Evolutionary conservation across 1,139 yeast genomes (phyloP).

Genomic region (Saccharomyces hybrid): DNA sequence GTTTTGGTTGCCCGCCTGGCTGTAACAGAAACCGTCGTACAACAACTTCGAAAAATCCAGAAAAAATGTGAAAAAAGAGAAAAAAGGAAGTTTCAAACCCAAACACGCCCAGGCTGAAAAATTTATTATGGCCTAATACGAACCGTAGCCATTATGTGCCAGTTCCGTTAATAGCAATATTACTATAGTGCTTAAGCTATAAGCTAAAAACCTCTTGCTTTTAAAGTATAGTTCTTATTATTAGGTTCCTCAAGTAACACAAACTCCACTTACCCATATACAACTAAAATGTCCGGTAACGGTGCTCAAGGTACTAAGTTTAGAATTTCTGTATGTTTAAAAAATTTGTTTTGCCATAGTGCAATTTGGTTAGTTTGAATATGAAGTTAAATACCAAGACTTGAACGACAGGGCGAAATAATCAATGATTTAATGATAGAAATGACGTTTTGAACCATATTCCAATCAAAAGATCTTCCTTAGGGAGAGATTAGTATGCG

Average conservation of each 20-base stretch:
- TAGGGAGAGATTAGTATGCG: too few species aligned
- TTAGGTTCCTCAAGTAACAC: not conserved
- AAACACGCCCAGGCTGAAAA: not conserved
- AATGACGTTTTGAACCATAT: too few species aligned
- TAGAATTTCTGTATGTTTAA: conserved; percentile 90
- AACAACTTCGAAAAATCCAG: not conserved
- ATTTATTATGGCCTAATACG: not conserved
- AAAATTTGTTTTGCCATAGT: not conserved
- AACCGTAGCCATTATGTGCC: not conserved
- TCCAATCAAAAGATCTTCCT: too few species aligned
- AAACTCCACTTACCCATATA: not conserved
- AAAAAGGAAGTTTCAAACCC: not conserved
- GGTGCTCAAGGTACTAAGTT: conserved; percentile 99
- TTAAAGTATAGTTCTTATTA: not conserved
- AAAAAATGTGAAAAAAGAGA: not conserved
- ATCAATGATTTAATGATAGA: too few species aligned
- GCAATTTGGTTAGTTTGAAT: not conserved
- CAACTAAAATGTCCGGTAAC: conserved; percentile 63
- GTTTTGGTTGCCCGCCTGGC: not conserved
- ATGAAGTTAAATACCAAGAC: not conserved
- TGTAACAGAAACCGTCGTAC: not conserved
- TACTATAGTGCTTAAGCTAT: not conserved
- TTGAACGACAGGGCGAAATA: not conserved
- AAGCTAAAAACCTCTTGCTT: conserved; percentile 6
- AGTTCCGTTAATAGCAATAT: not conserved